Evolutionary conservation across 2,329 filamentous ascomycete genomes (phyloP).

Genomic region (Rhynchosporium secalis): DNA sequence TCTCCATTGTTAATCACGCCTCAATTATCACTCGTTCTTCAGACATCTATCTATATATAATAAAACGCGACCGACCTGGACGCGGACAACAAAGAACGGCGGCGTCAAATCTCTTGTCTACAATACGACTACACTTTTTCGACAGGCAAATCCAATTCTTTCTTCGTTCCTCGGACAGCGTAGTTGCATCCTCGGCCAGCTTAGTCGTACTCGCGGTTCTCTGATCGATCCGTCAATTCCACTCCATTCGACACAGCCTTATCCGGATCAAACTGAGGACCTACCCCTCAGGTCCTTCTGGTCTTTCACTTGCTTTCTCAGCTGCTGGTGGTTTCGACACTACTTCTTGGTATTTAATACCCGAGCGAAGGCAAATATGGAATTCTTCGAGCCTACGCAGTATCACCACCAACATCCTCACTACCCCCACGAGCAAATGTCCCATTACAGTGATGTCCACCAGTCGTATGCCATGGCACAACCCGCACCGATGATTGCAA

Average conservation of each 20-base stretch:
- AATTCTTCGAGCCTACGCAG: constrained; percentile 32
- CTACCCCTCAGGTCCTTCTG: constrained; percentile 6
- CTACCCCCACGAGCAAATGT: constrained; percentile 30
- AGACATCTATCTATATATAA: not conserved
- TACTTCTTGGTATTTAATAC: constrained; percentile 5
- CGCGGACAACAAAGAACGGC: constrained; percentile 15
- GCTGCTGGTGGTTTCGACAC: constrained; percentile 15
- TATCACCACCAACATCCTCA: constrained; percentile 29
- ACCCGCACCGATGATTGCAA: constrained; percentile 40
- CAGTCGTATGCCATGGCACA: constrained; percentile 28
- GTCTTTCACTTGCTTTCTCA: constrained; percentile 18
- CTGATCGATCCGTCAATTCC: constrained; percentile 15
- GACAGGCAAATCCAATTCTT: constrained; percentile 9
- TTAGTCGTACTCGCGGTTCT: not conserved
- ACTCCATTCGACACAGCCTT: constrained; percentile 6
- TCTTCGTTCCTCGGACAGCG: not conserved
- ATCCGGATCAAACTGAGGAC: not conserved
- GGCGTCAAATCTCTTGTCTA: constrained; percentile 27
- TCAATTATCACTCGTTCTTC: constrained; percentile 16
- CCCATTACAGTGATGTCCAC: constrained; percentile 27
- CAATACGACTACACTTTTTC: constrained; percentile 12
- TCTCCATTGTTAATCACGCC: constrained; percentile 19
- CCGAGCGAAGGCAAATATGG: constrained; percentile 32
- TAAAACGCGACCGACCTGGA: constrained; percentile 20
- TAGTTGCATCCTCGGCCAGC: constrained; percentile 7